These are phyloP conservation scores for Mucor saturninus DNA, from an alignment of 371 early-diverging fungal genomes.

Conservation along the genomic window DNA sequence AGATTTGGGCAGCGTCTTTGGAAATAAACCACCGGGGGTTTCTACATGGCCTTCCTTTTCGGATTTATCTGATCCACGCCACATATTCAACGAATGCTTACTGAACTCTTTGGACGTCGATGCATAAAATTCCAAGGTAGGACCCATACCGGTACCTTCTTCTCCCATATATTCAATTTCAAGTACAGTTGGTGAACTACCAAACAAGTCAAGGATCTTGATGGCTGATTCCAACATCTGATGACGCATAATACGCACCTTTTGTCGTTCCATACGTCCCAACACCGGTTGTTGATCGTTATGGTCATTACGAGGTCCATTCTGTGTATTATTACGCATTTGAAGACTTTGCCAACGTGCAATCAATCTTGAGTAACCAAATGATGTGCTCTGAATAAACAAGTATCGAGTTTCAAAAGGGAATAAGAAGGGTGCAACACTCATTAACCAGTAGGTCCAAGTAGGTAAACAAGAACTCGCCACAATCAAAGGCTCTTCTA, in stretches of 20 bases:
- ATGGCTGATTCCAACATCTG: slow-evolving; percentile 81
- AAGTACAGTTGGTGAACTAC: slow-evolving; percentile 69
- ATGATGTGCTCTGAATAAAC: slow-evolving; percentile 82
- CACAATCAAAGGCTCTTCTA: slow-evolving; percentile 89
- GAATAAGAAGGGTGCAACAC: slow-evolving; percentile 78
- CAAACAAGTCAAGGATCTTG: slow-evolving; percentile 81
- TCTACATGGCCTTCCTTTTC: slow-evolving; percentile 59
- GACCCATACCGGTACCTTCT: slow-evolving; percentile 94
- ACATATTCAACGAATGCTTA: slow-evolving; percentile 60
- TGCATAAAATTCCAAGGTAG: slow-evolving; percentile 93
- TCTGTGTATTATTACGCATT: slow-evolving; percentile 44
- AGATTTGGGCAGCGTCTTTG: slow-evolving; percentile 56
- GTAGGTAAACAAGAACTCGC: slow-evolving; percentile 79
- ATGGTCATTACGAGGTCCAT: slow-evolving; percentile 33
- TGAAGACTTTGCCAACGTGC: slow-evolving; percentile 61
- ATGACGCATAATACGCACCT: slow-evolving; percentile 80
- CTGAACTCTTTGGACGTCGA: slow-evolving; percentile 78
- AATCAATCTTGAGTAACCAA: slow-evolving; percentile 85
- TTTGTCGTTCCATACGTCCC: slow-evolving; percentile 80
- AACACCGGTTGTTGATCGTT: slow-evolving; percentile 53
- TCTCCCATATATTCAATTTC: slow-evolving; percentile 94
- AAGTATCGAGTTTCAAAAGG: slow-evolving; percentile 82
- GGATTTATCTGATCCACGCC: slow-evolving; percentile 48
- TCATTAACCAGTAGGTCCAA: slow-evolving; percentile 76
- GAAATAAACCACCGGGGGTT: slow-evolving; percentile 72